Percentiles rank a stretch among this genome's conserved stretches.
phyloP scores from a whole-genome alignment of 768 basidiomycete genomes.

The Wakefieldia striispora region DNA sequence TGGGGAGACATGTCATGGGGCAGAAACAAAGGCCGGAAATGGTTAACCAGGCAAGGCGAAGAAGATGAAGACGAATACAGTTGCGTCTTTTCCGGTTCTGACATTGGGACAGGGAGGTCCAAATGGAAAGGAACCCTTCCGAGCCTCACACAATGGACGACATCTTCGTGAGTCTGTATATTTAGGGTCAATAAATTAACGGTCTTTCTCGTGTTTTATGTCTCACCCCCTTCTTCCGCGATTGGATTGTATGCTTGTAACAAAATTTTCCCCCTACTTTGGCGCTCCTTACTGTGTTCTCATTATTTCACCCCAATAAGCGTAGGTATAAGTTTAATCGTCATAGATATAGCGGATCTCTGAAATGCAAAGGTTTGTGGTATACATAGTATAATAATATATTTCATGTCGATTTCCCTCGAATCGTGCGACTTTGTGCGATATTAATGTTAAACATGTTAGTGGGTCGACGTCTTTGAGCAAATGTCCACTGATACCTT shows the following conservation, averaged over 20 bases:
- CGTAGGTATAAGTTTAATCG: constrained; percentile 18
- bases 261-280: neutral
- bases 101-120: constrained; percentile 11
- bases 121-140: constrained; percentile 36
- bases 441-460: too few species aligned
- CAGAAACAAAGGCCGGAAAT: constrained; percentile 20
- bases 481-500: too few species aligned
- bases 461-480: too few species aligned
- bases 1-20: constrained; percentile 24
- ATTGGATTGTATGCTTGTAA: too few species aligned
- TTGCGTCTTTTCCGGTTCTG: constrained; percentile 22
- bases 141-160: constrained; percentile 30
- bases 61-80: constrained; percentile 29
- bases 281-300: constrained; percentile 6
- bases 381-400: neutral
- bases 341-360: constrained; percentile 23
- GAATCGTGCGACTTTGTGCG: too few species aligned
- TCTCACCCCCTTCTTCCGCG: constrained; percentile 8
- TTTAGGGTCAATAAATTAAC: neutral
- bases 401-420: too few species aligned
- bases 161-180: constrained; percentile 18
- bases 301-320: constrained; percentile 6
- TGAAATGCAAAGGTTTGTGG: neutral
- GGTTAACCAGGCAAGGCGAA: constrained; percentile 28
- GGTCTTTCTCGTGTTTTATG: neutral